Conservation (phyloP, 164 flowering plant species). For the Litsea cubeba region DNA sequence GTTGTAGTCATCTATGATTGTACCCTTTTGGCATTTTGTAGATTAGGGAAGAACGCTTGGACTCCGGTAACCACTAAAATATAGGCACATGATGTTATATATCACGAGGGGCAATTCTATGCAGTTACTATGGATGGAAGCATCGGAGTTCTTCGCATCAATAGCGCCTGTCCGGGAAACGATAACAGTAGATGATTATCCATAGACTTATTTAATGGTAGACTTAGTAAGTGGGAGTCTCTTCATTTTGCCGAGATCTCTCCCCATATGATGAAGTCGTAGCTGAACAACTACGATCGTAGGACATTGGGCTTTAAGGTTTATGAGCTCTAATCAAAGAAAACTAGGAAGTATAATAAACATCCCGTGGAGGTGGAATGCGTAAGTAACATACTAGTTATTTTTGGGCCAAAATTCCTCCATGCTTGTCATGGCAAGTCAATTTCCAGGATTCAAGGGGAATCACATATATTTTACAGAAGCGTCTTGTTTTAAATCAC, state of each 20-base stretch:
- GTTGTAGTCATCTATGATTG: conserved; percentile 64
- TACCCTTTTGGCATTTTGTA: conserved; percentile 59
- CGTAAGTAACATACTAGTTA: conserved; percentile 50
- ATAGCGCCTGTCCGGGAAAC: neutral
- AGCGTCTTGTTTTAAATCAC: too few relatives aligned
- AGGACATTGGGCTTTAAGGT: conserved; percentile 55
- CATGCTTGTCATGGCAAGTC: too few relatives aligned
- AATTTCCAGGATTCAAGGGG: too few relatives aligned
- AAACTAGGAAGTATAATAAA: conserved; percentile 16
- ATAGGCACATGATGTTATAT: conserved; percentile 61
- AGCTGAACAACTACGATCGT: conserved; percentile 11
- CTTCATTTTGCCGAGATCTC: too few relatives aligned
- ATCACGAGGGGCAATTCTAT: conserved; percentile 41
- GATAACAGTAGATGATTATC: too few relatives aligned
- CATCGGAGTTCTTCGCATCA: conserved; percentile 28
- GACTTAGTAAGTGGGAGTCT: too few relatives aligned
- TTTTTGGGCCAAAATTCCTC: conserved; percentile 35
- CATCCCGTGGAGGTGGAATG: neutral
- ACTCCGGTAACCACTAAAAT: conserved; percentile 28
- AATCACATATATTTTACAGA: too few relatives aligned
- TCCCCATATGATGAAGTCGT: conserved; percentile 15
- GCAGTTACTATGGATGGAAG: conserved; percentile 63
- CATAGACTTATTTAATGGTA: too few relatives aligned
- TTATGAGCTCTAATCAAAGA: conserved; percentile 32
- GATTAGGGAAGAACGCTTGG: conserved; percentile 47